phyloP scores from a whole-genome alignment of 225 moss, liverwort and hornwort genomes.

The Straminergon stramineum region DNA sequence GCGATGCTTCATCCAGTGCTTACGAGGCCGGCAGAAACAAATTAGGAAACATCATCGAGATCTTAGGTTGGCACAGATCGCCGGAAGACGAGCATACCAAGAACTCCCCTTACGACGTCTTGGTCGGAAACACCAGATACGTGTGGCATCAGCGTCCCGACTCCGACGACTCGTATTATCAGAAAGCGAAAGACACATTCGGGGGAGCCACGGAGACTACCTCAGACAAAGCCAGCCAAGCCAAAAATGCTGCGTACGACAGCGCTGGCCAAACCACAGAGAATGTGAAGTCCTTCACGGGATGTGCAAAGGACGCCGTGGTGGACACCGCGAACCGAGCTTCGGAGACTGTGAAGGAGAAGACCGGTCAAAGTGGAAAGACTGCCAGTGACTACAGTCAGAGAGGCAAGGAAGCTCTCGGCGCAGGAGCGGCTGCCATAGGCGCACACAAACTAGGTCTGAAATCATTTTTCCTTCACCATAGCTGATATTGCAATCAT shows the following conservation, averaged over 20 bases:
- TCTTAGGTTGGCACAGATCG: slow-evolving; percentile 20
- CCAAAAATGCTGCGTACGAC: background rate
- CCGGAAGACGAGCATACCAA: background rate
- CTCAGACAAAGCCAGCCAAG: background rate
- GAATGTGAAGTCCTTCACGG: background rate
- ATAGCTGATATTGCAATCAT: background rate
- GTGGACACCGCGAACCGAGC: background rate
- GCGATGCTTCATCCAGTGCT: background rate
- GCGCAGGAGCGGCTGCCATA: slow-evolving; percentile 11
- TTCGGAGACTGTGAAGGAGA: background rate
- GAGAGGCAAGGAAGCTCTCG: slow-evolving; percentile 15
- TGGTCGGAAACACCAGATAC: slow-evolving; percentile 33
- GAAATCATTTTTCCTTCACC: background rate
- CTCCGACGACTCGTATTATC: slow-evolving; percentile 4
- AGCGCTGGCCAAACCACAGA: slow-evolving; percentile 2
- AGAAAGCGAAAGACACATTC: slow-evolving; percentile 11
- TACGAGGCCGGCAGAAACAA: slow-evolving; percentile 4
- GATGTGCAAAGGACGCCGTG: background rate
- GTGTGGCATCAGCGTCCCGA: slow-evolving; percentile 3
- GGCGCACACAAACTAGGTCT: slow-evolving; percentile 3
- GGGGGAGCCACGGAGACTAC: background rate
- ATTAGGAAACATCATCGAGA: slow-evolving; percentile 27
- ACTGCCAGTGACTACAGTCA: background rate
- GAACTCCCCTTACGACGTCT: slow-evolving; percentile 25
- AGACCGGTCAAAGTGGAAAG: background rate